Conservation (phyloP, 495 filamentous ascomycete species). For the Apodospora peruviana region DNA sequence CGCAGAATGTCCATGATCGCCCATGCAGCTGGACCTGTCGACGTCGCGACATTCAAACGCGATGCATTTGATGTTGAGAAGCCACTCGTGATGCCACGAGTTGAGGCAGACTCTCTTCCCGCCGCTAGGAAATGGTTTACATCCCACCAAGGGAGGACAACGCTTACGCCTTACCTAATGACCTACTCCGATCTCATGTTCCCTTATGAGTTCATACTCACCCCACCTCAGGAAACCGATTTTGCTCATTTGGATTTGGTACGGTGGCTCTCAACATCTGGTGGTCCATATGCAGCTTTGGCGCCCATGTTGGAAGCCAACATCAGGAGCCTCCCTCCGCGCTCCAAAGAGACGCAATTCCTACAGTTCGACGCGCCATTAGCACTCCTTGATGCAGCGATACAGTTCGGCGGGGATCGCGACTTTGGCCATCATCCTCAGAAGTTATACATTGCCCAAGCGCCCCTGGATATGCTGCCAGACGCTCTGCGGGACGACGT, state of each 20-base stretch:
- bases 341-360: slow-evolving; percentile 12
- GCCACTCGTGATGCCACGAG: slow-evolving; percentile 4
- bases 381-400: slow-evolving; percentile 27
- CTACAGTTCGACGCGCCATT: slow-evolving; percentile 33
- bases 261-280: not conserved
- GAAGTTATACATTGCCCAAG: slow-evolving; percentile 72
- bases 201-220: slow-evolving; percentile 1
- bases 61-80: slow-evolving; percentile 3
- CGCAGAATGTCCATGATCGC: no score
- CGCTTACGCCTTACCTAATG: not conserved
- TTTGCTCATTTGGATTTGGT: not conserved
- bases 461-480: slow-evolving; percentile 61
- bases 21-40: no score
- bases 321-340: not conserved
- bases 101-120: not conserved
- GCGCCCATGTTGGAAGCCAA: not conserved
- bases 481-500: slow-evolving; percentile 55
- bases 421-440: not conserved
- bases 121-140: not conserved
- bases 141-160: not conserved
- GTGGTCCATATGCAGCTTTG: not conserved
- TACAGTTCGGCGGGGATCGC: slow-evolving; percentile 22
- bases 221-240: not conserved
- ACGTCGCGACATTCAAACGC: not conserved
- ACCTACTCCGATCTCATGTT: not conserved